Evolutionary conservation across 768 basidiomycete species (phyloP).

Genomic region (Rhodotorula paludigena): DNA sequence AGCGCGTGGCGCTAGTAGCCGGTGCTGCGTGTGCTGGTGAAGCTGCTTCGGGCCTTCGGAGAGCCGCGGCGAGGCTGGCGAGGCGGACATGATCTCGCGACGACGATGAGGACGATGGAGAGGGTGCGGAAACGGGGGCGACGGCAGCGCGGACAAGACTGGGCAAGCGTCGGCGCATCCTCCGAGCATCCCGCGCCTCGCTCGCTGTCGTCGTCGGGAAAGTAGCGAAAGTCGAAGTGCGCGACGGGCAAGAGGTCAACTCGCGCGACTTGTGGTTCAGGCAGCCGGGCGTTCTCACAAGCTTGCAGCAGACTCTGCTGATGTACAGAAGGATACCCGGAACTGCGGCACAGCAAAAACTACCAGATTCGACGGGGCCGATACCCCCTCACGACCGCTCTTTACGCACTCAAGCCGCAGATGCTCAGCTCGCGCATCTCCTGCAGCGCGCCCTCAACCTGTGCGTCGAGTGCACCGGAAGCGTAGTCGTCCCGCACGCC

Average conservation of each 20-base stretch:
- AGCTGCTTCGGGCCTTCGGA: too few species aligned
- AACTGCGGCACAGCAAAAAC: too few species aligned
- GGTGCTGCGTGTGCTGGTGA: too few species aligned
- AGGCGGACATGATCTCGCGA: not conserved
- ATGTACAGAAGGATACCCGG: too few species aligned
- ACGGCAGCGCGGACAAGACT: conserved; percentile 1
- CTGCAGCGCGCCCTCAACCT: conserved; percentile 94
- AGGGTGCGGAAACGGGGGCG: not conserved
- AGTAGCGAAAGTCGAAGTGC: not conserved
- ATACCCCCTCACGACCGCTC: too few species aligned
- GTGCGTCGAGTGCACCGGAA: conserved; percentile 88
- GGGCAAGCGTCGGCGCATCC: conserved; percentile 29
- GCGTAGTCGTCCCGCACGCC: conserved; percentile 75
- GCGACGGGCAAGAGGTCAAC: not conserved
- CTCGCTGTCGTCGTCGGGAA: not conserved
- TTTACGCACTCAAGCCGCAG: conserved; percentile 22
- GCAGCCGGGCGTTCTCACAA: too few species aligned
- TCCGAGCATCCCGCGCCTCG: conserved; percentile 23
- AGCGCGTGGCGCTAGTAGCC: too few species aligned
- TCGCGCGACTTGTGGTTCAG: too few species aligned
- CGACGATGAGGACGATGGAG: not conserved
- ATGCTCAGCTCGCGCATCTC: conserved; percentile 96
- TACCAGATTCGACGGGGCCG: too few species aligned
- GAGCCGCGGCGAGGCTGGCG: too few species aligned
- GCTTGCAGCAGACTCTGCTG: too few species aligned